Evolutionary conservation across 1,284 basidiomycete species (phyloP).

Genomic region (Kwoniella shivajii): DNA sequence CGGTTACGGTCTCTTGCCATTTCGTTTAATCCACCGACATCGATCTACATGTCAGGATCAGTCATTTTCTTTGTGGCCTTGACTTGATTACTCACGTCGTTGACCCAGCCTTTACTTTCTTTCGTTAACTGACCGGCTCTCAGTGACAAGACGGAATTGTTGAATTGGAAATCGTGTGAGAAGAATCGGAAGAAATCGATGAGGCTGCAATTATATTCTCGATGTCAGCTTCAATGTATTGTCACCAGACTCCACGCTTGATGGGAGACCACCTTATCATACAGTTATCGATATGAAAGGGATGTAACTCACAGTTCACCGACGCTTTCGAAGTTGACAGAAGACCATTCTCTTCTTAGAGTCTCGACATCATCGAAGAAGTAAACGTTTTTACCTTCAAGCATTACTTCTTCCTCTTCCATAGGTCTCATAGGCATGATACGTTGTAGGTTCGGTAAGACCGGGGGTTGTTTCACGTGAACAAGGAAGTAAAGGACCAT

Average conservation of each 20-base stretch:
- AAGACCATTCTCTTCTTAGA: slow-evolving; percentile 86
- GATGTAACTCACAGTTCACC: slow-evolving; percentile 73
- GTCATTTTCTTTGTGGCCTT: slow-evolving; percentile 54
- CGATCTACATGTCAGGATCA: slow-evolving; percentile 42
- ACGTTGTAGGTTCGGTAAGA: slow-evolving; percentile 87
- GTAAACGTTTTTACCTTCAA: slow-evolving; percentile 83
- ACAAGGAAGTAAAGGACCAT: slow-evolving; percentile 96
- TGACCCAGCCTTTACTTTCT: slow-evolving; percentile 89
- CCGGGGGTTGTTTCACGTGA: slow-evolving; percentile 93
- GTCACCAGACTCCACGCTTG: no score
- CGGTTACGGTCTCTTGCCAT: slow-evolving; percentile 80
- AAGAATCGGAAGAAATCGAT: slow-evolving; percentile 99
- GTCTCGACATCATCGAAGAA: slow-evolving; percentile 96
- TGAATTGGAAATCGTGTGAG: slow-evolving; percentile 89
- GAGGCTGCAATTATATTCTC: no score
- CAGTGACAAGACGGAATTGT: slow-evolving; percentile 87
- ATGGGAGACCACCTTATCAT: no score
- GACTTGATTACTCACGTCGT: slow-evolving; percentile 66
- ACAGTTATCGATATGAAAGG: not conserved
- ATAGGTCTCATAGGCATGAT: slow-evolving; percentile 83
- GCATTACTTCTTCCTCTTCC: slow-evolving; percentile 83
- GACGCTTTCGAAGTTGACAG: slow-evolving; percentile 87
- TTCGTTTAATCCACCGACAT: slow-evolving; percentile 63
- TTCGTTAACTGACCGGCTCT: slow-evolving; percentile 86
- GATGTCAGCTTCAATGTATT: no score